Evolutionary conservation across 805 yeast species (phyloP), one percentile per base, ranked within the genome.

Genomic region (Sungouiozyma ichnusensis): DNA sequence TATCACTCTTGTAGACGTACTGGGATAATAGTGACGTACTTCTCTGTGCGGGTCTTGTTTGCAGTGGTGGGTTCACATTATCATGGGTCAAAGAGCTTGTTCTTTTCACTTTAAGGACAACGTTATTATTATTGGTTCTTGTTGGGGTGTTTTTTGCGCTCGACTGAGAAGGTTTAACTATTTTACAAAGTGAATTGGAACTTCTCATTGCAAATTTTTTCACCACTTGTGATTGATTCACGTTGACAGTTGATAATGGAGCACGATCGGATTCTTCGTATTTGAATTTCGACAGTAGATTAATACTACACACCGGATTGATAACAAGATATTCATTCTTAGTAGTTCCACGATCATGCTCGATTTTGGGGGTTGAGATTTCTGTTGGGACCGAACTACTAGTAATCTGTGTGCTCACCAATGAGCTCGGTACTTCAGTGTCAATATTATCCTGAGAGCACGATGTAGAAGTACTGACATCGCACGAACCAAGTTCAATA

Each of bases 391-490:
- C 17, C 24, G 41, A 48, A 1, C 53, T 49, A 36, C 57, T 56
- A 8, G 61, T 48, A 4, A 55, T 38, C 24, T 56, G 52, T 4
- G 62, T 57, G 2, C 60, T 50, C 7, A 51, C 19, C 35, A 48
- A 44, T 11, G 63, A 57, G 20, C 54, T 58, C 3, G 62, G 55
- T 15, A 55, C 40, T 38, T 55, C 60, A 3, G 63, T 57, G 15
- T 52, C 54, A 20, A 49, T 38, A 20, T 48, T 52, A 17, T 40
- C 38, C 9, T 44, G 39, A 20, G 41, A 36, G 29, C 29, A 24
- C 6, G 29, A 11, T 11, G 6, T 11, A 11, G 29, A 7, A 24
- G 29, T 24, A 24, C 9, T 7, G 29, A 11, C 11, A 11, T 24
- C 29, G n/a, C n/a, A n/a, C n/a, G n/a, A n/a, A n/a, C n/a, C n/a